Conservation (phyloP, 441 rosid genomes). For the Erysimum cheiri region DNA sequence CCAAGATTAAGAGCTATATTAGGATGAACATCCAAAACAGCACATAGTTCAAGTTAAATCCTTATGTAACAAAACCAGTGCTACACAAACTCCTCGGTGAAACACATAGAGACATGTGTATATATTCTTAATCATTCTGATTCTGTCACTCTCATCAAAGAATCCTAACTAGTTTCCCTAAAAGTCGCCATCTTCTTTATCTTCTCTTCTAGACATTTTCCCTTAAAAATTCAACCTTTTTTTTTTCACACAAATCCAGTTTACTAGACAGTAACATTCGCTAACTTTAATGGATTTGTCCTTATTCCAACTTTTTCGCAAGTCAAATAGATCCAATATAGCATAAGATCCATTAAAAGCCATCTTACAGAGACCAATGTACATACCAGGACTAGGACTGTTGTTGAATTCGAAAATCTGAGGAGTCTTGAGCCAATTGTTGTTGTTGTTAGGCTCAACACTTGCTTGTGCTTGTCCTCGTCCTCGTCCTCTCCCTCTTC, state of each 20-base stretch:
- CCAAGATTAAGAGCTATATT: not conserved
- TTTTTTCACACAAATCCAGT: not conserved
- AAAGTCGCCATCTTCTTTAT: not conserved
- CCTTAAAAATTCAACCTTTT: not conserved
- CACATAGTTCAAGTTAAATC: slow-evolving; percentile 25
- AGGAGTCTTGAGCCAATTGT: slow-evolving; percentile 55
- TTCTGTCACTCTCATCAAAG: slow-evolving; percentile 2
- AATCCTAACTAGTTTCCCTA: not conserved
- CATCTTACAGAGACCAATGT: slow-evolving; percentile 31
- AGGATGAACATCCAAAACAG: slow-evolving; percentile 6
- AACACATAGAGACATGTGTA: not conserved
- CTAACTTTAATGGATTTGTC: slow-evolving; percentile 34
- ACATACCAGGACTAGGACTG: slow-evolving; percentile 29
- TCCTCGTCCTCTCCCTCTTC: slow-evolving; percentile 22
- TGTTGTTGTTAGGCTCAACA: slow-evolving; percentile 30
- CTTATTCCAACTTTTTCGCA: slow-evolving; percentile 22
- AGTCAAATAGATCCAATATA: slow-evolving; percentile 36
- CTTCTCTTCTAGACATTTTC: not conserved
- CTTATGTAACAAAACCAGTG: not conserved
- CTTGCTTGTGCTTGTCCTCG: slow-evolving; percentile 1
- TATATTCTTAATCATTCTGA: slow-evolving; percentile 12
- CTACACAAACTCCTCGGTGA: not conserved
- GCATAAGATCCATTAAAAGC: slow-evolving; percentile 31
- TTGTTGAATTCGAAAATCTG: slow-evolving; percentile 55
- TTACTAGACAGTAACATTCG: slow-evolving; percentile 31